Evolutionary conservation across 1,139 yeast species (phyloP), one percentile per base, ranked within the genome.

Genomic region (Groenewaldozyma auringiensis): DNA sequence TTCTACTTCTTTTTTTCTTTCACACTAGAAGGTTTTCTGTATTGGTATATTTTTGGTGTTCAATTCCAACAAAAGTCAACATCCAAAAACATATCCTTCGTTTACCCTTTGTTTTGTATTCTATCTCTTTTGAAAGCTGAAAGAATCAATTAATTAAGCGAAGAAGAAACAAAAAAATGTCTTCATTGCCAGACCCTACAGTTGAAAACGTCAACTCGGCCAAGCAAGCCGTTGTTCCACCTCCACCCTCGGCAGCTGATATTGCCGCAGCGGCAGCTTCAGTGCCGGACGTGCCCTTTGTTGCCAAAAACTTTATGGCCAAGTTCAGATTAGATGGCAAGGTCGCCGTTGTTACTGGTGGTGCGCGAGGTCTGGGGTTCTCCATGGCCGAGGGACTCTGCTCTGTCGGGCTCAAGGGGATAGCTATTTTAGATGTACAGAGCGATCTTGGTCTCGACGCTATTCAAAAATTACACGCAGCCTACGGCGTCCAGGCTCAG

Each of bases 361-460:
- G 84, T 44, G 80, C 83, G 44, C 80, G 86, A 39, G 85, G 85
- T 35, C 72, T 81, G 50, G 82, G 83, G 21, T 70, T 76, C 47
- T 76, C 80, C 43, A 69, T 80, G 64, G 76, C 83, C 45, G 76
- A 82, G 63, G 85, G 84, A 18, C 71, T 80, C 45, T 68, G 83
- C 44, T 82, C 82, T 16, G 76, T 83, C 41, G 94, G 94, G 22
- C 72, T 83, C 43, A 71, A 81, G 52, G 92, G 85, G 56, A 76
- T 82, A 60, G 72, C 71, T 43, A 68, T 69, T 50, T 58, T 69
- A 41, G 73, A 69, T 49, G 72, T 69, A 40, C 71, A 66, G 58
- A 56, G 61, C 40, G 73, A 69, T 51, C 61, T 69, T 27, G 73
- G 74, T 25, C 55, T 66, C 40, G 80, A 76, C 49, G 72, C 80